These are phyloP conservation scores for Suhomyces bokatorum DNA, from an alignment of 1,139 yeast species.

Conservation along the genomic window DNA sequence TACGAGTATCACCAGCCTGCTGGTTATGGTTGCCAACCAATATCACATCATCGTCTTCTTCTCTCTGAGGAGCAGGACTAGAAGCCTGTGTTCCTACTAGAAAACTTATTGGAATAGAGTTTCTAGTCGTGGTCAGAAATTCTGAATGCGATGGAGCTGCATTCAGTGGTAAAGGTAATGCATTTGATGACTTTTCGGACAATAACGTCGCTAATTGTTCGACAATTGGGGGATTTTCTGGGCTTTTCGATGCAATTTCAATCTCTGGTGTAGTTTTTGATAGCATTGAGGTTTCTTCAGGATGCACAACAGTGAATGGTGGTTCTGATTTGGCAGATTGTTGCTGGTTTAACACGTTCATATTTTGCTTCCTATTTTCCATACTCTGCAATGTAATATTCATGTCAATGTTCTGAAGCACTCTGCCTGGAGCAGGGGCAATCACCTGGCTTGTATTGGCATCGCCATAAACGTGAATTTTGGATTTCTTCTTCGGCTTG, in stretches of 20 bases:
- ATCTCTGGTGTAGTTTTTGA: too few relatives aligned
- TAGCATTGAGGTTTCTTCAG: too few relatives aligned
- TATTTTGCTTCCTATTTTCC: background rate
- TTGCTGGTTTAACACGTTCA: too few relatives aligned
- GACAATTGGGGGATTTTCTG: too few relatives aligned
- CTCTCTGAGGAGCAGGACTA: background rate
- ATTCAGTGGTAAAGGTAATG: too few relatives aligned
- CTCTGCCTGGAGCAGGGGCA: background rate
- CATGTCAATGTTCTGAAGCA: constrained; percentile 1
- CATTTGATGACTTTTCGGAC: too few relatives aligned
- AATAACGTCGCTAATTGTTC: too few relatives aligned
- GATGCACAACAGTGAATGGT: too few relatives aligned
- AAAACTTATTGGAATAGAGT: constrained; percentile 7
- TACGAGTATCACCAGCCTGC: background rate
- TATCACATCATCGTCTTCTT: constrained; percentile 11
- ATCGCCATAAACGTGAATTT: constrained; percentile 12
- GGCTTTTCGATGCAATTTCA: too few relatives aligned
- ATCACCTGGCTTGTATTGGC: background rate
- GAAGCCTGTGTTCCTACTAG: constrained; percentile 2
- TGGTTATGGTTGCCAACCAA: constrained; percentile 1
- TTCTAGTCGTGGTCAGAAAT: background rate
- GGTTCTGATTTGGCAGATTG: too few relatives aligned
- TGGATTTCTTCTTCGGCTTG: constrained; percentile 10
- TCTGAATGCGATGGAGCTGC: background rate
- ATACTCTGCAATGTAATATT: background rate